These are phyloP conservation scores for Schizophyllum commune DNA, from an alignment of 1,284 basidiomycete genomes.

Conservation along the genomic window DNA sequence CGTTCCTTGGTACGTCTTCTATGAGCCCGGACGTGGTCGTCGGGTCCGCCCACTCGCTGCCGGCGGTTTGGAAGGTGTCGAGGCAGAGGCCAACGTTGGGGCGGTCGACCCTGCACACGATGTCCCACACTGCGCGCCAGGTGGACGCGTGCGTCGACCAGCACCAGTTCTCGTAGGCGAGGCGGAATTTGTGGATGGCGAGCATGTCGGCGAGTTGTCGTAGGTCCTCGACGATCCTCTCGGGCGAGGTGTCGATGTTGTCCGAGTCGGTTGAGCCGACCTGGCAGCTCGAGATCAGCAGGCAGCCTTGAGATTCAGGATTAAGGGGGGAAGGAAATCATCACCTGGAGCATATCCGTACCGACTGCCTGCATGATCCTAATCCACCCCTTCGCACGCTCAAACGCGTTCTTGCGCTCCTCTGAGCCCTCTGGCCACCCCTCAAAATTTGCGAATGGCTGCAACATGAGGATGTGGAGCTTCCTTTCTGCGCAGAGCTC, in stretches of 20 bases:
- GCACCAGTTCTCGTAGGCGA: slow-evolving; percentile 16
- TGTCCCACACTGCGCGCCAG: slow-evolving; percentile 21
- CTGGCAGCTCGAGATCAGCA: too few relatives aligned
- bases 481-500: slow-evolving; percentile 11
- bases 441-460: slow-evolving; percentile 20
- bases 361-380: not conserved
- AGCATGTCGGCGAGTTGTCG: slow-evolving; percentile 14
- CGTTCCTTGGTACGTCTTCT: slow-evolving; percentile 3
- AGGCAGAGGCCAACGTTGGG: slow-evolving; percentile 20
- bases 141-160: slow-evolving; percentile 19
- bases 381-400: not conserved
- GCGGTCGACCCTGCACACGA: slow-evolving; percentile 16
- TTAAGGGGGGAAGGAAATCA: not conserved
- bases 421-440: slow-evolving; percentile 14
- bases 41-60: slow-evolving; percentile 20
- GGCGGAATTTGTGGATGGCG: slow-evolving; percentile 15
- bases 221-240: slow-evolving; percentile 18
- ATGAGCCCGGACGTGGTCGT: slow-evolving; percentile 9
- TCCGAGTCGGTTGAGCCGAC: slow-evolving; percentile 4
- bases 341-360: not conserved
- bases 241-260: slow-evolving; percentile 6
- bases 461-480: slow-evolving; percentile 17
- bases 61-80: slow-evolving; percentile 18
- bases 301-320: too few relatives aligned
- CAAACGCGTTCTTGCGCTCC: slow-evolving; percentile 7